A percentile compares a stretch with the other conserved stretches of the same genome.
phyloP scores from a whole-genome alignment of 1,284 basidiomycete species.

The Microbotryomycetes sp. region DNA sequence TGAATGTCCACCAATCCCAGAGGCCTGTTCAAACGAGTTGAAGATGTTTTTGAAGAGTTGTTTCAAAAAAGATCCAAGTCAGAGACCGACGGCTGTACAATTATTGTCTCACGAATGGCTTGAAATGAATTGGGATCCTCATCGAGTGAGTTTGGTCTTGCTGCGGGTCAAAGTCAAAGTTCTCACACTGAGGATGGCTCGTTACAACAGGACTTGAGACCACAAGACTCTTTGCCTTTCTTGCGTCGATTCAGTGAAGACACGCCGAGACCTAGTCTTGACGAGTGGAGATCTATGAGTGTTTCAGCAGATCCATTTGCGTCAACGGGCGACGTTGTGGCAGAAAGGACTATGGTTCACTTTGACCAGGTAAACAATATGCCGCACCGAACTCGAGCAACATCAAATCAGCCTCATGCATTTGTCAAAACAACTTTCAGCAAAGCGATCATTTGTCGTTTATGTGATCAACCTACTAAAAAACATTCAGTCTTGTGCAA shows the following conservation, averaged over 20 bases:
- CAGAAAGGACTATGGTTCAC: too few species aligned
- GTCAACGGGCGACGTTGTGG: not conserved
- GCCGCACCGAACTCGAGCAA: not conserved
- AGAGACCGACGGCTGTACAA: constrained; percentile 70
- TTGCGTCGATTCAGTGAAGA: constrained; percentile 64
- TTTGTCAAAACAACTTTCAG: constrained; percentile 89
- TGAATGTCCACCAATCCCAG: constrained; percentile 74
- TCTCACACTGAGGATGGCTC: constrained; percentile 48
- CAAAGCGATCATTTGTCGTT: constrained; percentile 84
- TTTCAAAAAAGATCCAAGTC: constrained; percentile 77
- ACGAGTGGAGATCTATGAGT: not conserved
- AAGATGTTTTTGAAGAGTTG: constrained; percentile 72
- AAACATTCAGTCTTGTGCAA: constrained; percentile 82
- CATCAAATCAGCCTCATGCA: constrained; percentile 49
- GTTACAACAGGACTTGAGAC: constrained; percentile 59
- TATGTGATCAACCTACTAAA: constrained; percentile 73
- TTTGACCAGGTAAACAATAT: not conserved
- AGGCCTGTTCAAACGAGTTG: constrained; percentile 63
- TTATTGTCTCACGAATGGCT: constrained; percentile 89
- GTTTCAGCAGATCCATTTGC: not conserved
- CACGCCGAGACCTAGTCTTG: not conserved
- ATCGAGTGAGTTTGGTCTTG: constrained; percentile 75
- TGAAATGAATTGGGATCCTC: constrained; percentile 64
- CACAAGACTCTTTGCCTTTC: constrained; percentile 90
- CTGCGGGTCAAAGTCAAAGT: constrained; percentile 74